Percentiles rank a stretch among this genome's conserved stretches.
phyloP scores from a whole-genome alignment of 2,329 filamentous ascomycete species.

The Pestalotiopsis sp. region DNA sequence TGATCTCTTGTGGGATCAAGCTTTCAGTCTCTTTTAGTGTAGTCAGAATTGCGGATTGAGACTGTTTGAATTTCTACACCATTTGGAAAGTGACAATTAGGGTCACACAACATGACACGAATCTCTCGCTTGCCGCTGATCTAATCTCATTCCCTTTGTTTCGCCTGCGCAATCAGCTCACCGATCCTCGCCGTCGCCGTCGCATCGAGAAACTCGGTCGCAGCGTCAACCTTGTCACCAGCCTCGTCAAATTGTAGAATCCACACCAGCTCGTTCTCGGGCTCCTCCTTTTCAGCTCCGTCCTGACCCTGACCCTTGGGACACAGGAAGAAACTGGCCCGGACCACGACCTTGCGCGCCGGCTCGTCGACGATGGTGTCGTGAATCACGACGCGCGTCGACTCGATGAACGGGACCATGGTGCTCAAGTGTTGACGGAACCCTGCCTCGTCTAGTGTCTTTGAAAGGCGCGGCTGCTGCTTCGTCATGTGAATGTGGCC shows the following conservation, averaged over 20 bases:
- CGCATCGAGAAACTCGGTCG: background rate
- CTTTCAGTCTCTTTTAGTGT: background rate
- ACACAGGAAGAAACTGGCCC: background rate
- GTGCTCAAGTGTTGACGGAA: background rate
- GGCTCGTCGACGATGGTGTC: slow-evolving; percentile 1
- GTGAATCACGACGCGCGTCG: background rate
- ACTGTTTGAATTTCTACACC: no score
- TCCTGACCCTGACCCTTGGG: background rate
- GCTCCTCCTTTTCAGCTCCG: background rate
- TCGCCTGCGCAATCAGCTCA: background rate
- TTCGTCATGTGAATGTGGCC: background rate
- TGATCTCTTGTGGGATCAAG: background rate
- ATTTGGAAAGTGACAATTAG: no score
- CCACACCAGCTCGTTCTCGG: slow-evolving; percentile 3
- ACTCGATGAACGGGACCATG: slow-evolving; percentile 4
- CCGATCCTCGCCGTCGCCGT: background rate
- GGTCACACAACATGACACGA: background rate
- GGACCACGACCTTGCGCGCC: background rate
- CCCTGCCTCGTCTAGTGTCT: background rate
- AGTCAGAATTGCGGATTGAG: background rate
- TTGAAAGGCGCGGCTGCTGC: background rate
- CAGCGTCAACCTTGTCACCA: background rate
- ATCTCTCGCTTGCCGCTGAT: background rate
- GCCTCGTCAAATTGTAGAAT: background rate
- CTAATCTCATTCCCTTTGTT: background rate